phyloP scores from a whole-genome alignment of 768 basidiomycete genomes.

The Cystofilobasidium bisporidii region DNA sequence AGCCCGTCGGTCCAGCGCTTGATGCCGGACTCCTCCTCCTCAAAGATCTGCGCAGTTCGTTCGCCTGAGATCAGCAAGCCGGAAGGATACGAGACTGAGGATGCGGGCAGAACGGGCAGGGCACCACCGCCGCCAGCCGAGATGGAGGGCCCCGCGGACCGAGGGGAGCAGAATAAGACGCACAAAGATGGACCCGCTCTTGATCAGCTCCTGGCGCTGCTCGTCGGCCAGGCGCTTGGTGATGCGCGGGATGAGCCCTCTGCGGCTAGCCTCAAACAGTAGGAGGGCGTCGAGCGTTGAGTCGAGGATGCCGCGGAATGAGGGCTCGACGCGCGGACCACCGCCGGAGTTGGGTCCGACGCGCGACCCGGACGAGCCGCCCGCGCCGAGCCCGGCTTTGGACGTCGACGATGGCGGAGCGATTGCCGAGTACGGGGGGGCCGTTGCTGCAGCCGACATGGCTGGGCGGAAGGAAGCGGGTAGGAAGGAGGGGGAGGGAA shows the following conservation, averaged over 20 bases:
- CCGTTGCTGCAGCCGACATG: background rate
- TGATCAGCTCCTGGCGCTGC: conserved; percentile 7
- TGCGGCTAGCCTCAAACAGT: conserved; percentile 84
- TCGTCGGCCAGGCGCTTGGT: conserved; percentile 19
- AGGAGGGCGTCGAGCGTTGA: conserved; percentile 92
- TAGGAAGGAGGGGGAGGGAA: background rate
- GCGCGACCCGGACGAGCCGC: no score
- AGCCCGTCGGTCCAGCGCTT: conserved; percentile 35
- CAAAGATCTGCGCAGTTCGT: conserved; percentile 21
- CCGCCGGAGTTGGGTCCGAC: background rate
- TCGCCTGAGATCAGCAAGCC: no score
- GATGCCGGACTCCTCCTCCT: conserved; percentile 23
- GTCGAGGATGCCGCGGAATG: conserved; percentile 62
- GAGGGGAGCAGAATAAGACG: background rate
- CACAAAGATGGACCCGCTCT: conserved; percentile 24
- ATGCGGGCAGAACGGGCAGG: background rate
- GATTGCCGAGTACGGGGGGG: background rate
- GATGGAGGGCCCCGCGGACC: no score
- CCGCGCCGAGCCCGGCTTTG: background rate
- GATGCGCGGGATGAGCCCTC: conserved; percentile 66
- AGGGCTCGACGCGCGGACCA: background rate
- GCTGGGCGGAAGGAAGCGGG: background rate
- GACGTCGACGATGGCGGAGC: background rate
- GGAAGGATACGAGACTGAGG: no score
- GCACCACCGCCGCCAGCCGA: no score